Evolutionary conservation across 2,329 filamentous ascomycete species (phyloP).

Genomic region (Epichloe amarillans): DNA sequence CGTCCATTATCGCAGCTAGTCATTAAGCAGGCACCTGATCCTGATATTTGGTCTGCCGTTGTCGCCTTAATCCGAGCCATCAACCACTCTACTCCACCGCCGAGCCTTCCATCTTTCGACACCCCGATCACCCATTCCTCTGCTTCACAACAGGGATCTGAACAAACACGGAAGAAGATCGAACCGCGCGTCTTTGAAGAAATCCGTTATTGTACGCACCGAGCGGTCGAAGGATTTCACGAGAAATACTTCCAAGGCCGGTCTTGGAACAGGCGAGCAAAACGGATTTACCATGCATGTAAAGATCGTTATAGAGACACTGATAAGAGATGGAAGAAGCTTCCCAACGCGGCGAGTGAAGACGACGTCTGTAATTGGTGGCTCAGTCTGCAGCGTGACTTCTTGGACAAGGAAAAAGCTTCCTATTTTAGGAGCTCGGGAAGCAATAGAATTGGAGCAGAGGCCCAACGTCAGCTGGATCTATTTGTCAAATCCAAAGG

Average conservation of each 20-base stretch:
- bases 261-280: background rate
- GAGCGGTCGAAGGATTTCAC: background rate
- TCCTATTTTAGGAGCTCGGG: background rate
- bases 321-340: background rate
- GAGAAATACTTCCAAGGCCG: slow-evolving; percentile 1
- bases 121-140: slow-evolving; percentile 4
- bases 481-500: background rate
- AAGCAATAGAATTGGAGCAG: background rate
- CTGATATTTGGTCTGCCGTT: background rate
- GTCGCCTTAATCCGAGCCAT: background rate
- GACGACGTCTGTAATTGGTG: background rate
- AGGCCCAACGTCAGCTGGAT: background rate
- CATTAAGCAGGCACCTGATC: background rate
- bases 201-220: slow-evolving; percentile 2
- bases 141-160: background rate
- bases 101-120: background rate
- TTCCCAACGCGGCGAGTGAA: background rate
- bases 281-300: background rate
- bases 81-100: background rate
- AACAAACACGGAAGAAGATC: background rate
- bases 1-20: background rate
- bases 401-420: background rate
- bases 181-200: slow-evolving; percentile 3
- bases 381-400: background rate
- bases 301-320: background rate